Conservation (phyloP, 305 asterid genomes). For the Rubia balearica region DNA sequence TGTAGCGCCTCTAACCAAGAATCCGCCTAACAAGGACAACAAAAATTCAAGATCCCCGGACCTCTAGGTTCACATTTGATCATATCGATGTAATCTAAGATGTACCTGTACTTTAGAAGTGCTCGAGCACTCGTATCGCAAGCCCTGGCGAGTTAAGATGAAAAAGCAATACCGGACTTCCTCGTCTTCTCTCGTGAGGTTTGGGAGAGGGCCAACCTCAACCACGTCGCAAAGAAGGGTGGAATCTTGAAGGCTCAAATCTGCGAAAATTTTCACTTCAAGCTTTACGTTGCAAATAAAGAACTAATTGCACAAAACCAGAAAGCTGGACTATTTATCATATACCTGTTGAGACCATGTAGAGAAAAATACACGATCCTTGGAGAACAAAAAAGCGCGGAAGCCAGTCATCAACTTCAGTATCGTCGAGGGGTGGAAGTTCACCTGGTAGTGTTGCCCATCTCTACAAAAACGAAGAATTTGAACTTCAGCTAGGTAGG, state of each 20-base stretch:
- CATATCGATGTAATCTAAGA: neutral
- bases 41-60: neutral
- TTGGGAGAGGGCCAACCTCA: conserved; percentile 70
- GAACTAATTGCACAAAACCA: neutral
- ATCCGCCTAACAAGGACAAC: conserved; percentile 41
- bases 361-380: conserved; percentile 43
- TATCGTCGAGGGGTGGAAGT: conserved; percentile 71
- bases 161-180: conserved; percentile 65
- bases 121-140: conserved; percentile 88
- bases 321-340: conserved; percentile 5
- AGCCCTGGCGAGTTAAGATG: conserved; percentile 69
- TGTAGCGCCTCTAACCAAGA: conserved; percentile 64
- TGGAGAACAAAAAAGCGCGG: conserved; percentile 91
- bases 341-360: conserved; percentile 67
- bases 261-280: conserved; percentile 32
- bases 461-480: conserved; percentile 39
- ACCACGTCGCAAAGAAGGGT: conserved; percentile 71
- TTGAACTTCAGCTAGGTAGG: conserved; percentile 11
- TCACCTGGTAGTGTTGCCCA: conserved; percentile 96
- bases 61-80: neutral
- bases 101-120: conserved; percentile 61
- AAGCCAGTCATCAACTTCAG: conserved; percentile 92
- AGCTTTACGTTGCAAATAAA: neutral
- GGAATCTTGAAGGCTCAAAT: conserved; percentile 89
- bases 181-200: conserved; percentile 49